A percentile compares a stretch with the other conserved stretches of the same genome.
Evolutionary conservation across 2,329 filamentous ascomycete species (phyloP).

Genomic region (Dactylonectria estremocensis): DNA sequence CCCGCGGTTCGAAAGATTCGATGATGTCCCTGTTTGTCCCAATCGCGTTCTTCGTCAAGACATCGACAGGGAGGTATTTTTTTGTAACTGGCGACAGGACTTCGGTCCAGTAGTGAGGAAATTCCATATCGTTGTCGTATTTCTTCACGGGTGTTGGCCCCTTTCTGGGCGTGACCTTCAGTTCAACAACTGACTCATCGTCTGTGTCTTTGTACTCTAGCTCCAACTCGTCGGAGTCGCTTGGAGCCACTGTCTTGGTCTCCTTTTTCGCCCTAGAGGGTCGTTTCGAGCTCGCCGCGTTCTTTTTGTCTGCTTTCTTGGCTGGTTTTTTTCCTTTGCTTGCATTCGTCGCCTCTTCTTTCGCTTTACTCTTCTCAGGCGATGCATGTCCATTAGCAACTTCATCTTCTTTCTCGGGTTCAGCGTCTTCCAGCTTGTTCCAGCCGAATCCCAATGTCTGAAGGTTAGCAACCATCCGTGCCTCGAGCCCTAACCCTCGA

Average conservation of each 20-base stretch:
- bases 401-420: conserved; percentile 60
- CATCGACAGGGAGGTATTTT: conserved; percentile 84
- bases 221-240: conserved; percentile 64
- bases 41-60: conserved; percentile 77
- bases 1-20: conserved; percentile 85
- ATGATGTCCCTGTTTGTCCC: conserved; percentile 81
- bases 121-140: conserved; percentile 84
- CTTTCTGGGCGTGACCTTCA: conserved; percentile 61
- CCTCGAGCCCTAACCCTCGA: conserved; percentile 84
- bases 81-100: conserved; percentile 86
- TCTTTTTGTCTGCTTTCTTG: conserved; percentile 30
- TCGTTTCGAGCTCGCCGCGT: conserved; percentile 37
- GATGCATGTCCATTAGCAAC: conserved; percentile 5
- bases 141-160: conserved; percentile 58
- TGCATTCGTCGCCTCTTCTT: neutral
- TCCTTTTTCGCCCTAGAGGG: conserved; percentile 28
- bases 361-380: conserved; percentile 30
- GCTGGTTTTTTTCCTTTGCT: conserved; percentile 17
- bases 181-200: conserved; percentile 72
- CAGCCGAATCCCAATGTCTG: conserved; percentile 93
- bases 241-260: conserved; percentile 32
- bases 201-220: conserved; percentile 65
- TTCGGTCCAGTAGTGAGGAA: conserved; percentile 95
- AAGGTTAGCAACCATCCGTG: conserved; percentile 86
- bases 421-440: conserved; percentile 87